Evolutionary conservation across 116 monocot genomes (phyloP), one percentile per base, ranked within the genome.

Genomic region (Cymodocea nodosa): DNA sequence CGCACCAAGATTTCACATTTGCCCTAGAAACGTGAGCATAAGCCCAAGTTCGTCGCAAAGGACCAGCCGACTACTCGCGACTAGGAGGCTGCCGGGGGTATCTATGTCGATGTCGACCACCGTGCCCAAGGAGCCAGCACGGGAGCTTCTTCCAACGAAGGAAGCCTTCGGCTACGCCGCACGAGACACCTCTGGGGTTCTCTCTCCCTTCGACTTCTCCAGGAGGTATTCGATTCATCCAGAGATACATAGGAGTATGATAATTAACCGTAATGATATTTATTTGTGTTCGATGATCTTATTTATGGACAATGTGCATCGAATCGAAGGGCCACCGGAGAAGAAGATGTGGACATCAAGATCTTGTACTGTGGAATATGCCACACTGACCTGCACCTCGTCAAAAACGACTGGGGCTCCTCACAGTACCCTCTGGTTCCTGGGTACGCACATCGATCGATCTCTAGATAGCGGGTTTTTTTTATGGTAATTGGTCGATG

Each of bases 301-400:
- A 35, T 14, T 14, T 60, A 1, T 60, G 60, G 15, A n/a, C n/a
- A n/a, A n/a, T n/a, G n/a, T n/a, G n/a, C n/a, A n/a, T n/a, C n/a
- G 25, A 61, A 4, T 35, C 35, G 15, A 61, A 81, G 81, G 74
- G 60, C 64, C 11, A 71, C 48, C 2, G 74, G 77, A 34, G 77
- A 73, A 12, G 59, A 74, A 51, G 81, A 81, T 19, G 72, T 82
- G 23, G 51, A 62, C 12, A 48, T 82, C 24, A 78, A 78, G 65
- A 72, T 82, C 20, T 50, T 72, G 10, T 82, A 72, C 65, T 82
- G 82, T 51, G 82, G 82, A 14, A 64, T 82, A 18, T 82, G 82
- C 64, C 75, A 78, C 68, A 75, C 75, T 7, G 82, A 82, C 72
- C 62, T 78, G 34, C 78, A 82, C 68, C 50, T 10, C 54, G 39